Conservation (phyloP, 148 eudicot species). For the Vaccinium vitisidaea region DNA sequence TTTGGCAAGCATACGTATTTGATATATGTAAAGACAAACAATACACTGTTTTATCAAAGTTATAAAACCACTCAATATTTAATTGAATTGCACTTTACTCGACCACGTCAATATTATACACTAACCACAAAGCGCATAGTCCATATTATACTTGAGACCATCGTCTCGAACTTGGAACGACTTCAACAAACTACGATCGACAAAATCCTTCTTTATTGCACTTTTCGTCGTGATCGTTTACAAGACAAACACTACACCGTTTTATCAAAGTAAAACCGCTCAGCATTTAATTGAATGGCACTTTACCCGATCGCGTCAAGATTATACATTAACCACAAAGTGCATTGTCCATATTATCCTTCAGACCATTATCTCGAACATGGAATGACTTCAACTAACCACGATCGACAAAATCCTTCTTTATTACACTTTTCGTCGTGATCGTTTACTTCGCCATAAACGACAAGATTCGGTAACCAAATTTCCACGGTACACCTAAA, state of each 20-base stretch:
- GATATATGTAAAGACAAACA: neutral
- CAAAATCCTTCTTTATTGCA: neutral
- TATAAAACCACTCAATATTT: neutral
- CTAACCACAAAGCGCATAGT: neutral
- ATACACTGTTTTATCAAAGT: neutral
- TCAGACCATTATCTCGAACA: neutral
- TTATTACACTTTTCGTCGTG: neutral
- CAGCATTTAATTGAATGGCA: neutral
- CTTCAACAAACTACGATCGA: neutral
- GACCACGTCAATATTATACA: neutral
- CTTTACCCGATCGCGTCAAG: neutral
- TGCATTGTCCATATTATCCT: neutral
- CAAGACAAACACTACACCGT: neutral
- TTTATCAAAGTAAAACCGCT: neutral
- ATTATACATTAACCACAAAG: slow-evolving; percentile 4
- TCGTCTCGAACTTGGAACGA: neutral
- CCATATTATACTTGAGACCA: neutral
- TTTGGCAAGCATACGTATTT: neutral
- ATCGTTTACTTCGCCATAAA: neutral
- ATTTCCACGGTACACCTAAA: neutral
- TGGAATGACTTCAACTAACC: neutral
- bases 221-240: neutral
- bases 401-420: neutral
- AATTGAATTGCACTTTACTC: neutral
- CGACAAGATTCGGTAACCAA: slow-evolving; percentile 5